These are phyloP conservation scores for Globisporangium cystogenes DNA, from an alignment of 352 stramenopile genomes.

Conservation along the genomic window DNA sequence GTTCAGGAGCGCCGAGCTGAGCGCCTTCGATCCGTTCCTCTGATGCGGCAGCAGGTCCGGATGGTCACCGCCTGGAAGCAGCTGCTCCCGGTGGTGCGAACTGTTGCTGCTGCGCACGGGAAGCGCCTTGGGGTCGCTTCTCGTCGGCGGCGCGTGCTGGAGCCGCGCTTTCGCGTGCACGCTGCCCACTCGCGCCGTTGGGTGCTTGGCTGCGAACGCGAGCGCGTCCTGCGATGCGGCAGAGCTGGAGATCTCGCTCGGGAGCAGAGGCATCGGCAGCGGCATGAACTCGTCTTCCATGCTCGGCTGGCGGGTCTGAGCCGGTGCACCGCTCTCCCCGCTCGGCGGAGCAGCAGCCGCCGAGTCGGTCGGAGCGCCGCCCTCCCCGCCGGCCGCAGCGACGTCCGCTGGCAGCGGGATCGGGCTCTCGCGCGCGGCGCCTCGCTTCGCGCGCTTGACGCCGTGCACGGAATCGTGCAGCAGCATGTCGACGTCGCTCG, in stretches of 20 bases:
- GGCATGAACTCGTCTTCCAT: constrained; percentile 40
- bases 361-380: too few species aligned
- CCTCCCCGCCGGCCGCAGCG: background rate
- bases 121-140: background rate
- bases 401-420: constrained; percentile 9
- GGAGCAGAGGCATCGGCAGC: constrained; percentile 32
- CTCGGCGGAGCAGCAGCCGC: background rate
- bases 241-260: constrained; percentile 11
- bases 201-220: too few species aligned
- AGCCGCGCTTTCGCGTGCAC: background rate
- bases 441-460: constrained; percentile 21
- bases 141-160: background rate
- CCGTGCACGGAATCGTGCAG: constrained; percentile 23
- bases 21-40: background rate
- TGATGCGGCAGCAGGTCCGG: background rate
- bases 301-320: background rate
- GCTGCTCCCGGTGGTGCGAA: too few species aligned
- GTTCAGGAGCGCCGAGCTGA: constrained; percentile 20
- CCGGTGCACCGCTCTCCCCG: background rate
- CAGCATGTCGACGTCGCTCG: constrained; percentile 28
- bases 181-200: background rate
- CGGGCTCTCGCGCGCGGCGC: background rate
- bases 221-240: too few species aligned
- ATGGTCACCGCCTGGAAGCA: too few species aligned
- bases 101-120: background rate